Conservation (phyloP, 2,329 filamentous ascomycete genomes). For the Xylariaceae sp. region DNA sequence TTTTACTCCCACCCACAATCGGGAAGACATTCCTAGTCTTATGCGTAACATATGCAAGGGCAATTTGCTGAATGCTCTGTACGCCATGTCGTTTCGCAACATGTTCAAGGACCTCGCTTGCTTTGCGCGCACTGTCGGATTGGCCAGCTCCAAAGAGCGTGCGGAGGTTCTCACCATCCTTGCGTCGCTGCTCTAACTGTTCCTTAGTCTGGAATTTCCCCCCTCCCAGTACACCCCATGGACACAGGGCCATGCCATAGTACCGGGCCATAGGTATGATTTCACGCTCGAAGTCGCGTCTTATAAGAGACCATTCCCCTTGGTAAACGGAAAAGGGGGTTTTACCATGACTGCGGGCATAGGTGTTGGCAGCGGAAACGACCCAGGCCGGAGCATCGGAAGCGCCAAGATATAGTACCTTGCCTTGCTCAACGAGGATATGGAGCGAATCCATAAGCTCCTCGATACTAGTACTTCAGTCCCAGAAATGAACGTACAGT, state of each 20-base stretch:
- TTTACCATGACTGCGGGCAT: constrained; percentile 63
- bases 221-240: constrained; percentile 53
- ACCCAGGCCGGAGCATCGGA: constrained; percentile 56
- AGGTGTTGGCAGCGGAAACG: constrained; percentile 52
- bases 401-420: constrained; percentile 29
- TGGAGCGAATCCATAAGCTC: constrained; percentile 30
- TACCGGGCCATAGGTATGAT: constrained; percentile 61
- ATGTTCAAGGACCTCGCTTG: too few species aligned
- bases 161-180: too few species aligned
- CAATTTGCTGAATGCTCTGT: too few species aligned
- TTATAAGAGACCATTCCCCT: constrained; percentile 61
- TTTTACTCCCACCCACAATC: too few species aligned
- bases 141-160: too few species aligned
- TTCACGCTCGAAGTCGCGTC: constrained; percentile 63
- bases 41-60: too few species aligned
- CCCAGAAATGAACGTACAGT: constrained; percentile 25
- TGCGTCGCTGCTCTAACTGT: not conserved
- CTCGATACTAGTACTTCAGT: constrained; percentile 25
- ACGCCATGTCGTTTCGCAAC: too few species aligned
- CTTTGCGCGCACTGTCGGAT: too few species aligned
- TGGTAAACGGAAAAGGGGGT: constrained; percentile 66
- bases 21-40: too few species aligned
- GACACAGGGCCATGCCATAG: constrained; percentile 58
- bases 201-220: constrained; percentile 15
- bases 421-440: constrained; percentile 17